Base-by-base conservation (phyloP, 169 alveolate species). In the Eimeria tenella region DNA sequence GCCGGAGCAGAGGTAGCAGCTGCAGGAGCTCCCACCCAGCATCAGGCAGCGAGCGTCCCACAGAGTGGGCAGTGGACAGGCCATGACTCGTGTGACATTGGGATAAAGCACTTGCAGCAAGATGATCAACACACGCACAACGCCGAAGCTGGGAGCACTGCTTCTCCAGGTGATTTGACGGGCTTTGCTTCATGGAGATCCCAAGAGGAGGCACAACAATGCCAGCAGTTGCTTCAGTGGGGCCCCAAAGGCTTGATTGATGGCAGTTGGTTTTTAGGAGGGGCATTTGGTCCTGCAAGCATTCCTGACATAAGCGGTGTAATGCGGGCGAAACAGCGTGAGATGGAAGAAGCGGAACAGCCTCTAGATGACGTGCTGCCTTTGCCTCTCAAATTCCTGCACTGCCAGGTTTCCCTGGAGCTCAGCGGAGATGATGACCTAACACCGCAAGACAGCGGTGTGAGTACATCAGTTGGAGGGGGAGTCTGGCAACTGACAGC, bases 261-360 rank as follows among this genome's bases (percentile, higher is more conserved):
- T 19, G 65, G 88, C 88, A 79, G 88, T 21, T 79, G 88, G 88
- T 79, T 79, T 21, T n/a, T 79, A 50, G 88, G 88, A 13, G 70
- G 65, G 4, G 88, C 88, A 3, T 79, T 79, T 17, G 88, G 88
- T 19, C 50, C 88, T 50, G 88, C 88, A 50, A 53, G 71, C 88
- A 79, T 79, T n/a, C 65, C 70, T 0, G 88, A 79, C 55, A 55
- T 79, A 11, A 50, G 88, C 71, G 88, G 88, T 8, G 19, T 79
- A 49, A 79, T 79, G 88, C 31, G 71, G 15, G 50, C 71, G 15
- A 79, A 79, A n/a, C 88, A 79, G 88, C 50, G 55, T 5, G 71
- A 79, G 55, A 31, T 52, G 71, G 88, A 79, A n/a, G 88, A 79
- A 49, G 50, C 25, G 65, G 70, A 79, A 68, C 71, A 53, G 68